Percentiles rank a stretch among this genome's conserved stretches.
These are phyloP conservation scores for Lobosporangium transversale DNA, from an alignment of 192 early-diverging fungal species.

Conservation along the genomic window DNA sequence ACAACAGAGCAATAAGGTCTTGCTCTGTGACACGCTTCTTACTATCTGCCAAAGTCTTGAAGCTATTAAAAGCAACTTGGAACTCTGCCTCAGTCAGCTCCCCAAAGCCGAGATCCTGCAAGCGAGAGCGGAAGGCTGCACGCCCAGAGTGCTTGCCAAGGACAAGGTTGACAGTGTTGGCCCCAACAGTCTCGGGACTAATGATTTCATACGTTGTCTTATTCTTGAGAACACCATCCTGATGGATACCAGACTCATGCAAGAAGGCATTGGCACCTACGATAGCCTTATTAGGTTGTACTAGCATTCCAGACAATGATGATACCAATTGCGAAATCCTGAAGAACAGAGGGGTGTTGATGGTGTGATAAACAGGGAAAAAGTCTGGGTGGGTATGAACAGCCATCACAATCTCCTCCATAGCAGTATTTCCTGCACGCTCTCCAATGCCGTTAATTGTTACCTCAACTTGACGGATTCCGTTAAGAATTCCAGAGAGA, in stretches of 20 bases:
- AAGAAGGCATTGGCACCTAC: slow-evolving; percentile 97
- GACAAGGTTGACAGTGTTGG: slow-evolving; percentile 84
- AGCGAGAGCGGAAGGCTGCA: slow-evolving; percentile 87
- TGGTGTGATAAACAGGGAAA: slow-evolving; percentile 90
- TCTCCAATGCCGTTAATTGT: slow-evolving; percentile 99
- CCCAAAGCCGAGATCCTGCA: slow-evolving; percentile 79
- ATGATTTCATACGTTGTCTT: slow-evolving; percentile 98
- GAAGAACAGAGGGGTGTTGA: slow-evolving; percentile 90
- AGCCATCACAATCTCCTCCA: slow-evolving; percentile 97
- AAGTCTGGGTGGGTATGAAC: slow-evolving; percentile 90
- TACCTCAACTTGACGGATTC: slow-evolving; percentile 96
- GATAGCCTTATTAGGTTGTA: slow-evolving; percentile 98
- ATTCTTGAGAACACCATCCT: slow-evolving; percentile 97
- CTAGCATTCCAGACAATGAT: slow-evolving; percentile 90
- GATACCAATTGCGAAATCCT: slow-evolving; percentile 90
- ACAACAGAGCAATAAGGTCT: slow-evolving; percentile 88
- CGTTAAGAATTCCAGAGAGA: slow-evolving; percentile 87
- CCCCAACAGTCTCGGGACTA: slow-evolving; percentile 89
- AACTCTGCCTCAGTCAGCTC: slow-evolving; percentile 69
- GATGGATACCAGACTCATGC: slow-evolving; percentile 98
- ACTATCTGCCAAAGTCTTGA: slow-evolving; percentile 95
- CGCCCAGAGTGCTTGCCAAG: slow-evolving; percentile 98
- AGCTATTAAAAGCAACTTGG: slow-evolving; percentile 84
- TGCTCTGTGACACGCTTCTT: slow-evolving; percentile 89
- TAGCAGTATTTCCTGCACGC: slow-evolving; percentile 95